Evolutionary conservation across 495 filamentous ascomycete species (phyloP), one percentile per base, ranked within the genome.

Genomic region (Hyaloscypha variabilis): DNA sequence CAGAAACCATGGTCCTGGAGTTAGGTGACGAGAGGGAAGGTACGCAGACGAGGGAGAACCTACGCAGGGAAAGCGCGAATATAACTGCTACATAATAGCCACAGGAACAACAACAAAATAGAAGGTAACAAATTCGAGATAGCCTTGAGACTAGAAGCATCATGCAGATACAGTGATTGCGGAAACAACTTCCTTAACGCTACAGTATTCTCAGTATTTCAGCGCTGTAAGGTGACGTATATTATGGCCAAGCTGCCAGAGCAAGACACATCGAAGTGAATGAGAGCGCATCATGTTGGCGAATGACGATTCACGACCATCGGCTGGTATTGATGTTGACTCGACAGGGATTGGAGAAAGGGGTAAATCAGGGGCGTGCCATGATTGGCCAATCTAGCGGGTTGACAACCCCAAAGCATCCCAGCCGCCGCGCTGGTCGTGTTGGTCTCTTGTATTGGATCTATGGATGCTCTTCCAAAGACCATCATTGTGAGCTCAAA

Each of bases 351-450:
- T 11, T 25, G 8, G 24, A n/a, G 11, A 25, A 24, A 29, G 26
- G 51, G 51, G 51, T 8, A 24, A n/a, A n/a, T 1, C 49, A 54
- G 51, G 51, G 51, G 51, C 19, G 6, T 54, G 0, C 6, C 13
- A 29, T 54, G 51, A 54, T 54, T 54, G 51, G 51, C n/a, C 51
- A 54, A 29, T 29, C 4, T 17, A 25, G 51, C 51, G 11, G 21
- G 8, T 17, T n/a, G 8, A n/a, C 3, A 8, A 54, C 2, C 51
- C 17, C 11, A 10, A 54, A 29, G 8, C 10, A 25, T 24, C 26
- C 26, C 26, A 10, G 51, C 51, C 19, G 2, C 39, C 39, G 17
- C 39, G 1, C 39, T 17, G 0, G 19, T 17, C 39, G 11, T 10
- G 6, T 4, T 46, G 10, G 11, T 46, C 39, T 46, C 17, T 46